Conservation (phyloP, 257 asterid species). For the Paulownia fortunei region DNA sequence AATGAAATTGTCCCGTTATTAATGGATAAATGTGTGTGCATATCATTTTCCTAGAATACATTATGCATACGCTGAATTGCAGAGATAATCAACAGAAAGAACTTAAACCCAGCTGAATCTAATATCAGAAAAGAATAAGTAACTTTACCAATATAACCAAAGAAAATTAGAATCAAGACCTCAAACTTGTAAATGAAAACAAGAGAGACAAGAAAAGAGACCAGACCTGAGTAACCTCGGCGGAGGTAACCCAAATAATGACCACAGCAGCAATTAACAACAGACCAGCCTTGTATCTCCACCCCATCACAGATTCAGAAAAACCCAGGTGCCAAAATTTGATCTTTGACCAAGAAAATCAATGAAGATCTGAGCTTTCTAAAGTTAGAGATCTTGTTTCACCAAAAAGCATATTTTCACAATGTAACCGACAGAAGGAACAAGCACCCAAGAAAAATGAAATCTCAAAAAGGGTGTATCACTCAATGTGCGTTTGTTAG, state of each 20-base stretch:
- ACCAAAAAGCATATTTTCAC: constrained; percentile 5
- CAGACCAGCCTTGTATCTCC: constrained; percentile 88
- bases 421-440: constrained; percentile 27
- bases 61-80: neutral
- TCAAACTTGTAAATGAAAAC: neutral
- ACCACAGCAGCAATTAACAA: constrained; percentile 90
- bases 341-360: constrained; percentile 34
- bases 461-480: constrained; percentile 3
- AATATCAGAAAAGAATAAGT: neutral
- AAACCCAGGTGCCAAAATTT: constrained; percentile 48
- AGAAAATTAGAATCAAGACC: neutral
- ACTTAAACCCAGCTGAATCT: neutral
- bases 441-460: neutral
- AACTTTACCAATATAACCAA: constrained; percentile 2
- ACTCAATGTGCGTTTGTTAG: constrained; percentile 22
- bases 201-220: neutral
- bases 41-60: neutral
- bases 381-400: constrained; percentile 33
- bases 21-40: neutral
- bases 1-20: neutral
- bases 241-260: constrained; percentile 96
- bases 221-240: constrained; percentile 96
- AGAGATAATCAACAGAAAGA: neutral
- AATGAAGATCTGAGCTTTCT: constrained; percentile 48
- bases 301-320: constrained; percentile 66